Evolutionary conservation across 495 filamentous ascomycete genomes (phyloP), one percentile per base, ranked within the genome.

Genomic region (Penicillium tannophilum): DNA sequence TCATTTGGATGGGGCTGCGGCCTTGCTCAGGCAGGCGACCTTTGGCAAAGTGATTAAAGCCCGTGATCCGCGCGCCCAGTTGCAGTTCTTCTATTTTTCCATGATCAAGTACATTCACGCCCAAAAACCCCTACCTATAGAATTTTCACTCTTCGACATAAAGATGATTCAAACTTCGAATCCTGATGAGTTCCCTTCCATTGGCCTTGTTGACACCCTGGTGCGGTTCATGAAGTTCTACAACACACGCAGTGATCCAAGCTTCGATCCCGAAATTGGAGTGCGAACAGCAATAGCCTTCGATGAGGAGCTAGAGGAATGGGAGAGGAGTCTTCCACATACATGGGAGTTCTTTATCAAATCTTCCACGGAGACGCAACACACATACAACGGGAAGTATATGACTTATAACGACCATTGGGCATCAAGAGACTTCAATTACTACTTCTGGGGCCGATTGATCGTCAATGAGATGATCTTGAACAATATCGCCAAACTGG

Each of bases 51-150:
- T 44, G n/a, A 46, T 68, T 1, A 48, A 24, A 14, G 24, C 16
- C n/a, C 23, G 23, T 26, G 20, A 58, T 19, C 14, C 62, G 6
- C 59, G 63, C 10, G 42, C 63, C 2, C 61, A 56, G 14, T 42
- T 69, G 42, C 66, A 69, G 56, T 71, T 54, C 24, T 61, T 54
- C 12, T 62, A 54, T 50, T 43, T 69, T 14, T 57, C 47, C 19
- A 59, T 71, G 12, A 30, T 69, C 52, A 67, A 59, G 56, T 69
- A 67, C 36, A 69, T 67, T 23, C 43, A 59, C 24, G 24, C 30
- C 9, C 48, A 54, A 1, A 60, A 50, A 3, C n/a, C 52, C 4
- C 11, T 57, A 11, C 57, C 61, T 8, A 19, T n/a, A 0, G 55
- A 67, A 12, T 23, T 69, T 17, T 17, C 57, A 2, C 23, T 59